Evolutionary conservation across 2,329 filamentous ascomycete species (phyloP), one percentile per base, ranked within the genome.

Genomic region (Botrytis cinerea): DNA sequence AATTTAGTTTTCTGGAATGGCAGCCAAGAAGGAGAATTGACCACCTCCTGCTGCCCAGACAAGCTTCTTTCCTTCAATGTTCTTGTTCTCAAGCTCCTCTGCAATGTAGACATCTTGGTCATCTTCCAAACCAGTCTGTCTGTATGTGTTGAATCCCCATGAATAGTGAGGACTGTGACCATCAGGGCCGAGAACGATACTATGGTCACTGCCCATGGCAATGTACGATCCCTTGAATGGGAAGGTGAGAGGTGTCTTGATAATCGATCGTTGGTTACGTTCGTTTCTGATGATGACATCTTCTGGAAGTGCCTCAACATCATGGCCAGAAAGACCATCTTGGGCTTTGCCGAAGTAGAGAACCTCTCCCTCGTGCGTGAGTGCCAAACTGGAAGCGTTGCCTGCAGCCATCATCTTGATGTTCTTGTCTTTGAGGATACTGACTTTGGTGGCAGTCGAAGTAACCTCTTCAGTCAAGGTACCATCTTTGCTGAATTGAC

Each of bases 41-140:
- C 94, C 94, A 77, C 95, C 95, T 28, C 91, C 92, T 63, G 92
- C 93, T 28, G 93, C 93, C 83, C 88, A 93, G 57, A 90, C 87
- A 66, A 97, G 86, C 81, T 90, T 89, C 83, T 91, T 90, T 63
- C 89, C 93, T 48, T 90, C 87, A 45, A 96, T 88, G 57, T 93
- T 94, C 22, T 90, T 92, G 84, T 97, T 97, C 79, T 96, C 92
- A 73, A 98, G 92, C 67, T 91, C 79, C 0, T 92, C 95, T 0
- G 95, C 93, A 35, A 88, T 86, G 77, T 91, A 87, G 40, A 97
- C 87, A 78, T 97, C 94, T 69, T 96, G 93, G 28, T 90, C 89
- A 2, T 87, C 90, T 62, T 92, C 92, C 78, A 90, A 90, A 25
- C 93, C 93, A 4, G 92, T 93, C 83, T 95, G 93, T 82, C 93